Percentiles rank a stretch among this genome's conserved stretches.
phyloP scores from a whole-genome alignment of 2,329 filamentous ascomycete species.

The Monosporascus sp. region DNA sequence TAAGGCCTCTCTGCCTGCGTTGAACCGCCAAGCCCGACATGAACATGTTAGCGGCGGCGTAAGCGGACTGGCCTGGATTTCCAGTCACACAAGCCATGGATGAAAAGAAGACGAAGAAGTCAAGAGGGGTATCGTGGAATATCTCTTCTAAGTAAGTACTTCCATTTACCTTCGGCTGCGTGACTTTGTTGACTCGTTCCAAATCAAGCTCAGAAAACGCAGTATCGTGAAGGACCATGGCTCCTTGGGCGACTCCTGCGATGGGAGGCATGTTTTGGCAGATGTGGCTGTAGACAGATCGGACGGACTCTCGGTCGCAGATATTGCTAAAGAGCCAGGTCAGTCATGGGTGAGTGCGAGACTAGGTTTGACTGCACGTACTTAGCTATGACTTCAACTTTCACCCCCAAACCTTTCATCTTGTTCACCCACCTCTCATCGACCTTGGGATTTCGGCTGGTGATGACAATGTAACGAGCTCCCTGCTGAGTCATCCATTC shows the following conservation, averaged over 20 bases:
- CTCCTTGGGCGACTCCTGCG: conserved; percentile 37
- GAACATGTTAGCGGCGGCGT: neutral
- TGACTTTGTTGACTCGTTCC: conserved; percentile 16
- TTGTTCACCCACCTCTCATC: no score
- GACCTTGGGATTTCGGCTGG: no score
- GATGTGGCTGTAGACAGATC: conserved; percentile 9
- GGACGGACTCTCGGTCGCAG: conserved; percentile 11
- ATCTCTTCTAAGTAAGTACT: conserved; percentile 24
- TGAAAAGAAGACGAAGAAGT: conserved; percentile 32
- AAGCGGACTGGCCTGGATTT: neutral
- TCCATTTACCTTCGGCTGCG: conserved; percentile 32
- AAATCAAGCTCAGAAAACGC: conserved; percentile 21
- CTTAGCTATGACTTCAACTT: no score
- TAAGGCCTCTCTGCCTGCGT: neutral
- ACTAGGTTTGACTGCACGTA: no score
- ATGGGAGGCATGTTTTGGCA: conserved; percentile 26
- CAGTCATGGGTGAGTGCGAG: no score
- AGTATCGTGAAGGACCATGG: conserved; percentile 38
- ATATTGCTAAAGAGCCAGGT: conserved; percentile 18
- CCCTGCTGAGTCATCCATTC: no score
- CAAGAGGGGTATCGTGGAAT: conserved; percentile 24
- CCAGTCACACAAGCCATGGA: neutral
- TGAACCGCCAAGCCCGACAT: neutral
- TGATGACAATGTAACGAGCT: no score
- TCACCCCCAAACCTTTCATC: no score